Evolutionary conservation across 2,329 filamentous ascomycete species (phyloP).

Genomic region (Ophioceras dolichostomum): DNA sequence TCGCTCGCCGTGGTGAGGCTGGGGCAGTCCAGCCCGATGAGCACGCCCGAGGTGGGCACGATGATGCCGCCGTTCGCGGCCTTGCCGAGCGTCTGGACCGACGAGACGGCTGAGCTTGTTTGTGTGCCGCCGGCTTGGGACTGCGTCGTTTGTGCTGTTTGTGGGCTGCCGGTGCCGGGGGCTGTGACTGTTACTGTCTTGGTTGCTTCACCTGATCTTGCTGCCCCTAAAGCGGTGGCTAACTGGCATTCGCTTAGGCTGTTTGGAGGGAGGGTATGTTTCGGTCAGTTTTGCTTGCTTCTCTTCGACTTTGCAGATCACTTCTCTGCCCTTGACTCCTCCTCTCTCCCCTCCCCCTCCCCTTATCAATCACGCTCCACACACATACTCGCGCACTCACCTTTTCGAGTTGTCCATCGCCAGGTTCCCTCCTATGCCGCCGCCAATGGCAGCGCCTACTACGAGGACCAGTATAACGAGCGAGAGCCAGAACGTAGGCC

Average conservation of each 20-base stretch:
- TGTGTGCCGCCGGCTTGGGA: not conserved
- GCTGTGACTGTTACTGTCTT: not conserved
- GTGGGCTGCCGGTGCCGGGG: not conserved
- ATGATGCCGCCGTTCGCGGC: constrained; percentile 1
- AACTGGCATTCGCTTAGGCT: not conserved
- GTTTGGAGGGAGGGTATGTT: not conserved
- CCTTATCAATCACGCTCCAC: not conserved
- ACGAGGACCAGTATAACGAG: not conserved
- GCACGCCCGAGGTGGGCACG: constrained; percentile 8
- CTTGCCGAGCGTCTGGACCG: not conserved
- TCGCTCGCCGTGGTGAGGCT: not conserved
- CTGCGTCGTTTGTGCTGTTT: too few relatives aligned
- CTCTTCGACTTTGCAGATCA: too few relatives aligned
- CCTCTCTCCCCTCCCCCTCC: not conserved
- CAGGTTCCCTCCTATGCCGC: not conserved
- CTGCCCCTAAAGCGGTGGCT: not conserved
- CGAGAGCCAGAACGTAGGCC: not conserved
- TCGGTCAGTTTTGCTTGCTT: too few relatives aligned
- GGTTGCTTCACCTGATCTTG: too few relatives aligned
- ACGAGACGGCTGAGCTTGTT: not conserved
- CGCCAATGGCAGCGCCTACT: not conserved
- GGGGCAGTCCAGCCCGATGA: constrained; percentile 9
- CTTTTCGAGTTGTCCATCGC: not conserved
- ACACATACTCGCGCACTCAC: not conserved
- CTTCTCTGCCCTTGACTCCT: too few relatives aligned